Conservation (phyloP, 2,329 filamentous ascomycete genomes). For the Nothomitra cinnamomea region DNA sequence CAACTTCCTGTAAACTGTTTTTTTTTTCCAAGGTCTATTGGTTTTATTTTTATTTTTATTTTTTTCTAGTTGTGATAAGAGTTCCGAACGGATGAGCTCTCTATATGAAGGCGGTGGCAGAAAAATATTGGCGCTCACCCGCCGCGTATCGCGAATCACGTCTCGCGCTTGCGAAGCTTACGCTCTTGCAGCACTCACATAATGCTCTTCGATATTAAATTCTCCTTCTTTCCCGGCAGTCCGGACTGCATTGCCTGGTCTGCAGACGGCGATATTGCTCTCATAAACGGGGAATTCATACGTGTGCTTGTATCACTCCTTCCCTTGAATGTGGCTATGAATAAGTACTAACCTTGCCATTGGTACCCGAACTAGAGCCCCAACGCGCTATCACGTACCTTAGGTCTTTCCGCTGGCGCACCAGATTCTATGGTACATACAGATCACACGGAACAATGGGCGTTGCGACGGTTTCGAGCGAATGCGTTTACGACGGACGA, state of each 20-base stretch:
- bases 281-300: slow-evolving; percentile 37
- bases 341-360: neutral
- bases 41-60: too few relatives aligned
- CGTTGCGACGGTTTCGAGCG: slow-evolving; percentile 23
- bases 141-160: neutral
- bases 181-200: neutral
- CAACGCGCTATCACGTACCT: slow-evolving; percentile 19
- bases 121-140: neutral
- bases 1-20: too few relatives aligned
- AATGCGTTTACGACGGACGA: slow-evolving; percentile 36
- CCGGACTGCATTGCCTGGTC: slow-evolving; percentile 41
- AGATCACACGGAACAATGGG: neutral
- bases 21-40: too few relatives aligned
- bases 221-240: slow-evolving; percentile 32
- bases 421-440: neutral
- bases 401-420: neutral
- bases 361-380: neutral
- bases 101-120: slow-evolving; percentile 3
- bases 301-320: slow-evolving; percentile 33
- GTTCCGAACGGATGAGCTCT: too few relatives aligned
- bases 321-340: too few relatives aligned
- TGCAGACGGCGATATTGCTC: slow-evolving; percentile 37
- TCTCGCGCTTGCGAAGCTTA: neutral
- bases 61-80: too few relatives aligned
- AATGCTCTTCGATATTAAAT: slow-evolving; percentile 20